Base-by-base conservation (phyloP, 225 moss, liverwort and hornwort genomes). In the Asterella californica region DNA sequence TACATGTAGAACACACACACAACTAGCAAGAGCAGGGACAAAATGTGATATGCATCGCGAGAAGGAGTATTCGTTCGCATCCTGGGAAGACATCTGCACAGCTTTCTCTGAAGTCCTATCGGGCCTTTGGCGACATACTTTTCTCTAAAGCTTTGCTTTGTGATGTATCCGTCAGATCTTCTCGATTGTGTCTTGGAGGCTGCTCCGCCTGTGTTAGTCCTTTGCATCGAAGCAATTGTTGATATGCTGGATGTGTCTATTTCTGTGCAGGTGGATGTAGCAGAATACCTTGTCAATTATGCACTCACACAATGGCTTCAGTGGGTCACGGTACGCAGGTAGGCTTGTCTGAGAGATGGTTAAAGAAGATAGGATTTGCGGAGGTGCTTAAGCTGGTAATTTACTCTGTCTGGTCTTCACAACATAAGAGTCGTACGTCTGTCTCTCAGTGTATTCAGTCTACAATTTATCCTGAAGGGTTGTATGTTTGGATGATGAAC, bases 201-300 rank as follows among this genome's bases (percentile, higher is more conserved):
- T 5, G 36, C 19, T 0, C 10, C 27, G 12, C 12, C 33, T 33
- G 1, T 17, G 0, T 38, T 6, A n/a, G 9, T 61, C 50, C 1
- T 27, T 70, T 30, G 54, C 6, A 30, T 24, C 70, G 10, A 38
- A 24, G 6, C 38, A 12, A 21, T 48, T 47, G 25, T 32, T 33
- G 21, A 78, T 45, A 22, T 9, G 11, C 15, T 11, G 21, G 17
- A 6, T 25, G 55, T 14, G 5, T 72, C 65, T 33, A 15, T 10
- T 55, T 30, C 22, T 50, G 54, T 77, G 83, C 87, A 87, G 87
- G 76, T 81, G 81, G 87, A 88, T 74, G 78, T 88, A 30, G 68
- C 78, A 46, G 87, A 88, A 45, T 78, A 83, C 71, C 69, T 88
- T 33, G 81, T 83, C 30, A 81, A 76, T 29, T 66, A 83, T 68